Evolutionary conservation across 2,329 filamentous ascomycete species (phyloP), one percentile per base, ranked within the genome.

Genomic region (Colletotrichum brevisporum): DNA sequence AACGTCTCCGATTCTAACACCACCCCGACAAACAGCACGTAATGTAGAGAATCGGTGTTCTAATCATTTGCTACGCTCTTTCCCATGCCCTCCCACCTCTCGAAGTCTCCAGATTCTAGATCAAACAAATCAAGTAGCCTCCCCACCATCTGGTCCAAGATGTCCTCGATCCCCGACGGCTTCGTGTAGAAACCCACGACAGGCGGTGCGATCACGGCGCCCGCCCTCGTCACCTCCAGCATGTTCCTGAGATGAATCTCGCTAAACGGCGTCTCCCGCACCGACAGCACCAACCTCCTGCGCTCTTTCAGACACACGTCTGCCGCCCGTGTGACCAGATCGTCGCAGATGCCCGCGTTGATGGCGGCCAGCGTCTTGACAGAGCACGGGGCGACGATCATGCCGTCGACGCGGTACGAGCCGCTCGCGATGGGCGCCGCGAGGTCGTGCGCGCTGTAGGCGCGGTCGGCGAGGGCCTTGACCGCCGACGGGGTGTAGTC

Each of bases 321-420:
- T 3, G 83, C 84, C 0, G 83, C 80, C 0, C 83, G 75, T 0
- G 81, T 77, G 41, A 85, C 83, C 15, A 86, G 69, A 67, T 85
- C 84, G 51, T 85, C 80, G 64, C 81, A 80, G 63, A 79, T 82
- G 0, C 83, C 83, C 0, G 76, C 73, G 21, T 78, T 74, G 5
- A 86, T 79, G 0, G 76, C 80, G 0, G 83, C 81, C 5, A 85
- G 76, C 1, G 83, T 85, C 74, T 85, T 85, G 80, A 86, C 83
- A 60, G 79, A 82, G 74, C 84, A 86, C 0, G 81, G 83, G 0
- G 82, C 79, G 2, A 86, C 73, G 15, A 86, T 83, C 84, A 86
- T 86, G 12, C 83, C 83, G 63, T 81, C 78, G 45, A 48, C 39
- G 6, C 75, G 77, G 73, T 83, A 86, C 0, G 82, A 84, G 1